Base-by-base conservation (phyloP, 2,329 filamentous ascomycete species). In the Monosporascus cannonballus region DNA sequence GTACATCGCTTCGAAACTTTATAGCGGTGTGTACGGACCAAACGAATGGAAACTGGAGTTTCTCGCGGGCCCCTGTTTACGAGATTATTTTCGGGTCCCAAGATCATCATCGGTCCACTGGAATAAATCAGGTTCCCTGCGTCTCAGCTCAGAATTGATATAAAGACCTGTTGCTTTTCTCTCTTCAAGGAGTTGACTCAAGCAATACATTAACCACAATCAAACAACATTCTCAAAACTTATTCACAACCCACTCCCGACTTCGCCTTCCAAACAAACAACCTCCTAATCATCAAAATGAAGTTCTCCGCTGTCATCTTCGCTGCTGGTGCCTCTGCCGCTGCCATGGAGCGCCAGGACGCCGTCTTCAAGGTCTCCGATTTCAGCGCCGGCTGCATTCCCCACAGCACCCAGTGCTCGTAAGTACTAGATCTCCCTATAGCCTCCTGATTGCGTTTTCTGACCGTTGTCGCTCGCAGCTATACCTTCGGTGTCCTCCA, bases 361-460 rank as follows among this genome's bases (percentile, higher is more conserved):
- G 54, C 55, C 39, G 55, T 61, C 49, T 68, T 63, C 51, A 48
- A 57, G 14, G 61, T 68, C 49, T 59, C 62, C 36, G 51, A 57
- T 15, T 67, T 68, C 58, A 55, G 39, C 15, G 65, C 66, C 37
- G 55, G 56, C 47, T 68, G 66, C 56, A 54, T 65, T 25, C 56
- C 57, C 20, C 66, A 68, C 59, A 60, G 62, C 55, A 57, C 56
- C 18, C 54, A 59, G 41, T 67, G 64, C 63, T 51, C 44, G 60
- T 66, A 59, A 56, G 64, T 52, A 24, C 7, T 20, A 8, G 41
- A 11, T 44, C 41, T 11, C 20, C 11, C 4, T 17, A 44, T 14
- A n/a, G 2, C 9, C 3, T 11, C 4, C 20, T 15, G 6, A 25
- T 4, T 30, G 5, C 9, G 2, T 6, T 6, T 34, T 47, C 45